These are phyloP conservation scores for Gastrolobium villosum DNA, from an alignment of 306 rosid species.

Conservation along the genomic window DNA sequence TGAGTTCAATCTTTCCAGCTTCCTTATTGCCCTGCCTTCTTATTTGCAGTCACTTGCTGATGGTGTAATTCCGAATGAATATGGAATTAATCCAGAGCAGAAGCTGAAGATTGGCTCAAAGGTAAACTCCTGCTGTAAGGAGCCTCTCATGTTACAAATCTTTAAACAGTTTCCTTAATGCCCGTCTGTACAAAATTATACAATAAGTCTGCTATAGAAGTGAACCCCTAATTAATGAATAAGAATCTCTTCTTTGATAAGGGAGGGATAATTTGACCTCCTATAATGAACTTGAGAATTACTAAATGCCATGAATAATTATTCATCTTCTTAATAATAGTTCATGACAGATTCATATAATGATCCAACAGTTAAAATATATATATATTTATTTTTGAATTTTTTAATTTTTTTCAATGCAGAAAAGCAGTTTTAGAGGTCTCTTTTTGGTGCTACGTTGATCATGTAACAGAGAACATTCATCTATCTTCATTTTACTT, in stretches of 20 bases:
- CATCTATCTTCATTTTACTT: no score
- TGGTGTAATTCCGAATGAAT: conserved; percentile 98
- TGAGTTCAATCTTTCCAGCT: conserved; percentile 6
- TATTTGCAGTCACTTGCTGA: conserved; percentile 88
- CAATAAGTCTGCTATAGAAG: conserved; percentile 12
- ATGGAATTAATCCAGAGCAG: conserved; percentile 94
- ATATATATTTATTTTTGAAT: no score
- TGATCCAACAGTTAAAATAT: no score
- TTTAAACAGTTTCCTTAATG: background rate
- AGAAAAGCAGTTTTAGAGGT: no score
- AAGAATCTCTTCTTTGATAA: background rate
- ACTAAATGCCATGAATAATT: conserved; percentile 16
- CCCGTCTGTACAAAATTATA: background rate
- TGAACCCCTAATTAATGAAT: background rate
- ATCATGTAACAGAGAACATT: no score
- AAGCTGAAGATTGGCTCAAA: conserved; percentile 95
- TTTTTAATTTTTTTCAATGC: no score
- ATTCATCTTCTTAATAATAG: no score
- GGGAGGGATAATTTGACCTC: background rate
- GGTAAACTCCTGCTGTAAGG: conserved; percentile 56
- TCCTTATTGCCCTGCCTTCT: conserved; percentile 41
- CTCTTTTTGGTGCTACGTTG: no score
- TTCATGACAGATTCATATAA: no score
- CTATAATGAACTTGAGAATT: background rate
- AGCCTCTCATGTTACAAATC: conserved; percentile 17